Evolutionary conservation across 768 basidiomycete species (phyloP), one percentile per base, ranked within the genome.

Genomic region (Auriculariales sp.): DNA sequence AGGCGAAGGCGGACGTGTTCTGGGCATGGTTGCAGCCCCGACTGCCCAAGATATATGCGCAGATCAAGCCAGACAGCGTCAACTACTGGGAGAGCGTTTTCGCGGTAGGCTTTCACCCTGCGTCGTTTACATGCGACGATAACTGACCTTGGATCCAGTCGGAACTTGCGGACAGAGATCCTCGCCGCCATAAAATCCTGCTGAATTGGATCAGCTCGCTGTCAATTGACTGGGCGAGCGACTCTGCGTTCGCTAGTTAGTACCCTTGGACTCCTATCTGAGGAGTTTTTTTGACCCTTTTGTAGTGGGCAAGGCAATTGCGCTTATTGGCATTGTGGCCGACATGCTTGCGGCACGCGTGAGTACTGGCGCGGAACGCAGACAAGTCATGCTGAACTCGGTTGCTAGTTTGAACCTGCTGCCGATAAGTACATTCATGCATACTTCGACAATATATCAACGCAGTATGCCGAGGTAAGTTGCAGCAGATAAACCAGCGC

Each of bases 191-290:
- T 54, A 66, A 77, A 52, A 73, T 77, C 10, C 59, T 95, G 32
- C 70, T 91, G 17, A 73, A 85, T 53, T 93, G 86, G 78, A 77
- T 91, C 50, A 59, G 84, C 28, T 68, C 74, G 17, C 70, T 90
- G 2, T 81, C 84, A 2, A 67, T 90, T 3, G 91, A 95, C 55
- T 88, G 93, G 61, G 74, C 76, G 30, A 77, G 81, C 42, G 85
- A 87, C 55, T 94, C 89, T 27, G 86, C 88, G 2, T 95, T 95
- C 62, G 75, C 81, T 55, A 82, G 89, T 86, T 66, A 60, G 77
- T 68, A 4, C 24, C 15, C 15, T 31, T 27, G 19, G 35, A 12
- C 10, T 4, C 22, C 29, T 34, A 34, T 54, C 17, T 44, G 17
- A 5, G 22, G 10, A 44, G 17, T 29, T 36, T n/a, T 27, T 47